phyloP scores from a whole-genome alignment of 164 flowering plant species.

The Stephania cephalantha region DNA sequence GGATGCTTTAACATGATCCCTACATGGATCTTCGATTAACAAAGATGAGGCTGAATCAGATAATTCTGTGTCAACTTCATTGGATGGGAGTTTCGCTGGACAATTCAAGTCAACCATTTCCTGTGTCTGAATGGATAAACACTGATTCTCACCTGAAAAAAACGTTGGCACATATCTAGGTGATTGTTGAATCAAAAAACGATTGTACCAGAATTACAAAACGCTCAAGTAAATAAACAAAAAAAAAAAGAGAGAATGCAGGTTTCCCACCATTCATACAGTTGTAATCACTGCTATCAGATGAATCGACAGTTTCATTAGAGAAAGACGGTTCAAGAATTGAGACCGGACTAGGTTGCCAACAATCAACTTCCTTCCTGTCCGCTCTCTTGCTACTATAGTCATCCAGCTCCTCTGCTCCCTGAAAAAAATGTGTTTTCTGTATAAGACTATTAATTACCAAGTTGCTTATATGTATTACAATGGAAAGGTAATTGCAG shows the following conservation, averaged over 20 bases:
- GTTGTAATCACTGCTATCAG: constrained; percentile 46
- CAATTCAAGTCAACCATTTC: constrained; percentile 26
- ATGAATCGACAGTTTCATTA: constrained; percentile 67
- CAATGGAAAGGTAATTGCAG: not conserved
- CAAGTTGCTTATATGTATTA: not conserved
- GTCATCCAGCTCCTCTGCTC: constrained; percentile 21
- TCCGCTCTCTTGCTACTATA: constrained; percentile 23
- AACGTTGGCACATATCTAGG: not conserved
- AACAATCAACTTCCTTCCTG: constrained; percentile 29
- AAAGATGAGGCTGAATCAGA: constrained; percentile 83
- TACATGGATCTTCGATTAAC: constrained; percentile 16
- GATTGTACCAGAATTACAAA: not conserved
- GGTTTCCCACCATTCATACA: constrained; percentile 34
- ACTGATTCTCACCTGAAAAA: constrained; percentile 47
- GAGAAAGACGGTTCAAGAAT: constrained; percentile 61
- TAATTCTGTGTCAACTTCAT: constrained; percentile 53
- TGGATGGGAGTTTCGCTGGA: constrained; percentile 19
- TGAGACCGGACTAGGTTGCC: constrained; percentile 76
- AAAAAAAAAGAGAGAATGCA: not conserved
- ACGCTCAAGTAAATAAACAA: not conserved
- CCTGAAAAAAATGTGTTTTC: constrained; percentile 30
- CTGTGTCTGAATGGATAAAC: constrained; percentile 41
- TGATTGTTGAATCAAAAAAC: not conserved
- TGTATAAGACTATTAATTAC: not conserved
- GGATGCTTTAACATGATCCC: constrained; percentile 13